These are phyloP conservation scores for Anthostomella pinea DNA, from an alignment of 2,329 filamentous ascomycete genomes.

Conservation along the genomic window DNA sequence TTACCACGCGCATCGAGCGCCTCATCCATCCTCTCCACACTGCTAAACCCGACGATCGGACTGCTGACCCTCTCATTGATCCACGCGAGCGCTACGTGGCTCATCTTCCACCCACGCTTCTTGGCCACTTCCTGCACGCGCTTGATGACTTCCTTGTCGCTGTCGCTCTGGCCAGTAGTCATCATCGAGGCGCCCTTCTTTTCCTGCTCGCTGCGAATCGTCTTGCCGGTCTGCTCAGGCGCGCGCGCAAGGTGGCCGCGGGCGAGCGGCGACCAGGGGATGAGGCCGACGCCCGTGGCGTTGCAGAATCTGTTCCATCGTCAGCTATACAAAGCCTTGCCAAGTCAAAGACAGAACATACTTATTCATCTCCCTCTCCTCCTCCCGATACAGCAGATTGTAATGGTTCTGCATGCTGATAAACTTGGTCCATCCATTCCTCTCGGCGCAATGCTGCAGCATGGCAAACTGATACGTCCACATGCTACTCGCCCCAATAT, in stretches of 20 bases:
- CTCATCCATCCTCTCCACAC: constrained; percentile 52
- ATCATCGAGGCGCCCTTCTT: no score
- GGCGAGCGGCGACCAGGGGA: constrained; percentile 38
- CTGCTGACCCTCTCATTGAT: constrained; percentile 42
- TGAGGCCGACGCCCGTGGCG: constrained; percentile 39
- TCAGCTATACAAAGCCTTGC: no score
- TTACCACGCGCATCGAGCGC: constrained; percentile 40
- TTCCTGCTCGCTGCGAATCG: constrained; percentile 2
- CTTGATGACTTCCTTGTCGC: constrained; percentile 2
- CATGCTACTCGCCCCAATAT: constrained; percentile 52
- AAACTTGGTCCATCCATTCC: constrained; percentile 54
- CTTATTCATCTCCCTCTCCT: constrained; percentile 50
- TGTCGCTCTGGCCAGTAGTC: neutral
- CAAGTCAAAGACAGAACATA: no score
- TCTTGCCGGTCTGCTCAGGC: constrained; percentile 4
- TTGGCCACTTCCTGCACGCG: constrained; percentile 27
- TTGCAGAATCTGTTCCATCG: constrained; percentile 40
- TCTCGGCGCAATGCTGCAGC: constrained; percentile 49
- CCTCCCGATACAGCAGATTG: constrained; percentile 62
- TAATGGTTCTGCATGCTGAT: constrained; percentile 61
- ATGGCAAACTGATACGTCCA: constrained; percentile 24
- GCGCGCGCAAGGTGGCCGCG: constrained; percentile 5
- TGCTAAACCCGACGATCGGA: constrained; percentile 41
- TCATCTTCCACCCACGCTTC: constrained; percentile 54
- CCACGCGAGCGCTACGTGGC: constrained; percentile 58